These are phyloP conservation scores for Chalciporus piperatus DNA, from an alignment of 768 basidiomycete genomes.

Conservation along the genomic window DNA sequence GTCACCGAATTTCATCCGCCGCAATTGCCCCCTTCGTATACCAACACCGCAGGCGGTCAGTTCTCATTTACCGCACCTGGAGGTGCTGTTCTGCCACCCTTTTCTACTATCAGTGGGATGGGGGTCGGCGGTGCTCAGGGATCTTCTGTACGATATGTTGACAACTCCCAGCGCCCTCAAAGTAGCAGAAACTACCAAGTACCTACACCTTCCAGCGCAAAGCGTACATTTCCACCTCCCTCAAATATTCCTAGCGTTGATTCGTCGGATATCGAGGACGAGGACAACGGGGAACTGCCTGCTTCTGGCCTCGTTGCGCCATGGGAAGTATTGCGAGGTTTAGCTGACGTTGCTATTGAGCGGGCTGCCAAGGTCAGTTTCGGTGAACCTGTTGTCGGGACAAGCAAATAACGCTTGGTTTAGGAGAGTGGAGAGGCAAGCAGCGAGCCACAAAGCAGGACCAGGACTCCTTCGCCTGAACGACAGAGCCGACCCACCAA, in stretches of 20 bases:
- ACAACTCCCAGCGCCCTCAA: constrained; percentile 35
- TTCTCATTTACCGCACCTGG: constrained; percentile 38
- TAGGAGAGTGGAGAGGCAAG: constrained; percentile 72
- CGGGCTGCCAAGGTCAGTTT: constrained; percentile 67
- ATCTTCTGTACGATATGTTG: constrained; percentile 55
- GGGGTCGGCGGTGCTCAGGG: constrained; percentile 40
- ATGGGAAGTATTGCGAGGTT: constrained; percentile 78
- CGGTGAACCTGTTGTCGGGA: not conserved
- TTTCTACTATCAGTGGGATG: constrained; percentile 66
- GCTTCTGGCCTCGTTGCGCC: constrained; percentile 81
- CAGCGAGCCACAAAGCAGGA: constrained; percentile 73
- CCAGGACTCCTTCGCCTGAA: constrained; percentile 71
- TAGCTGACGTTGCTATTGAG: constrained; percentile 80
- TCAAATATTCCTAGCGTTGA: constrained; percentile 76
- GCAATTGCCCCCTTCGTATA: constrained; percentile 42
- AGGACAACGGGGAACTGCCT: constrained; percentile 76
- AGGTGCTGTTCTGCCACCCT: constrained; percentile 63
- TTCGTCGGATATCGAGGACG: constrained; percentile 83
- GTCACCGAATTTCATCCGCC: constrained; percentile 43
- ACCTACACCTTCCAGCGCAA: constrained; percentile 41
- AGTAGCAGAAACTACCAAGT: constrained; percentile 31
- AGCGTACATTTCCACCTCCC: constrained; percentile 57
- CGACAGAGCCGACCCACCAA: constrained; percentile 66
- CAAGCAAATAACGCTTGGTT: constrained; percentile 12
- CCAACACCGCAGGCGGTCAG: constrained; percentile 35